These are phyloP conservation scores for Allantophomopsis cytisporea DNA, from an alignment of 2,329 filamentous ascomycete genomes.

Conservation along the genomic window DNA sequence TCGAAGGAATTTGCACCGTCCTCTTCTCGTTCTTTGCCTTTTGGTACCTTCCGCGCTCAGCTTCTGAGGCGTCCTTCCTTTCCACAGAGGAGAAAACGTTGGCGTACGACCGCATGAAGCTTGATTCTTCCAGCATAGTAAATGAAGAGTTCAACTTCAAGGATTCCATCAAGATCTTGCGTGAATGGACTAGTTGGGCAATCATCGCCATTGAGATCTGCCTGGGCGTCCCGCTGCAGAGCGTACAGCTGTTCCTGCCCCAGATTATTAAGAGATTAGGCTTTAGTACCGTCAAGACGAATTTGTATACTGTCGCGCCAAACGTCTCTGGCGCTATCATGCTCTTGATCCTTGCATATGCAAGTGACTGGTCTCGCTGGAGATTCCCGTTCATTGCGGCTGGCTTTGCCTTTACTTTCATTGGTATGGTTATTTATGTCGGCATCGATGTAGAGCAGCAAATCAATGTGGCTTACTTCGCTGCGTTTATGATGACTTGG, in stretches of 20 bases:
- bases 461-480: slow-evolving; percentile 58
- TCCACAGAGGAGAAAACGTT: slow-evolving; percentile 51
- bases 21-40: slow-evolving; percentile 32
- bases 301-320: slow-evolving; percentile 66
- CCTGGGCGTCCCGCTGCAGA: slow-evolving; percentile 38
- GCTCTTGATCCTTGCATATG: slow-evolving; percentile 56
- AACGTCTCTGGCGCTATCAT: slow-evolving; percentile 60
- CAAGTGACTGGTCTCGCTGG: slow-evolving; percentile 36
- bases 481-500: slow-evolving; percentile 75
- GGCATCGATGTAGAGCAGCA: slow-evolving; percentile 48
- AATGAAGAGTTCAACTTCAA: slow-evolving; percentile 26
- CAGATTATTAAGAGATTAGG: slow-evolving; percentile 34
- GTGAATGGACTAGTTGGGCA: slow-evolving; percentile 31
- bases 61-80: slow-evolving; percentile 51
- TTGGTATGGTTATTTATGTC: slow-evolving; percentile 65
- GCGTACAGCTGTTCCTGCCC: slow-evolving; percentile 33
- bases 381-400: slow-evolving; percentile 48
- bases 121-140: slow-evolving; percentile 53
- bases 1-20: slow-evolving; percentile 21
- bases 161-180: slow-evolving; percentile 11
- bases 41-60: slow-evolving; percentile 48
- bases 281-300: slow-evolving; percentile 40
- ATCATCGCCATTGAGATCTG: slow-evolving; percentile 40
- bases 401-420: slow-evolving; percentile 58
- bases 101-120: slow-evolving; percentile 60